Base-by-base conservation (phyloP, 345 rosid genomes). In the Salix koriyanagi region DNA sequence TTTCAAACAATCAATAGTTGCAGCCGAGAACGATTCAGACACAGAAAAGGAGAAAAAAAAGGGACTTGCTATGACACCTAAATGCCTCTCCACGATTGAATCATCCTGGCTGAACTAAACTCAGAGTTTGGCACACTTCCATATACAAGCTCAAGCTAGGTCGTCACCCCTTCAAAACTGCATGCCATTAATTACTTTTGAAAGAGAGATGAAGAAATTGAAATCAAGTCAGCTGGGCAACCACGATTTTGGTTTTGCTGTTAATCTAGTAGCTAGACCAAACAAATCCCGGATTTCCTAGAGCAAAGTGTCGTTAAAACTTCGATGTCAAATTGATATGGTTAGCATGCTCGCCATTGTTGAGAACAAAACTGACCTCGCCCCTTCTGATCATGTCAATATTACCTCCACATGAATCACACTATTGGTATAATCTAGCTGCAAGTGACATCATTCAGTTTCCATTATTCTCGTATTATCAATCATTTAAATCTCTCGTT, bases 391-490 rank as follows among this genome's bases (percentile, higher is more conserved):
- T n/a, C n/a, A n/a, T 23, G 75, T 72, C 75, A 56, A 21, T 46
- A n/a, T 56, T 72, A 56, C 75, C 37, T 72, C 21, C 28, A 2
- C 41, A n/a, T 72, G 66, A 60, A 72, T 72, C 75, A 72, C 36
- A 5, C 30, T 44, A 44, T 1, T 44, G 50, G 50, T 44, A 14
- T 44, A 44, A 10, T 44, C 16, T 13, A 12, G 50, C 50, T 16
- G 50, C 4, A 13, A 13, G 16, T 44, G 50, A 12, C 4, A 44
- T 4, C 2, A 7, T 69, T 14, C 2, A 25, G 44, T 13, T 13
- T 5, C 1, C 26, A 23, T 14, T 23, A n/a, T 23, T 23, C 23
- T 61, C 3, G 26, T 11, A 23, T 62, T 26, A 7, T 25, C 36
- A 11, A 26, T 25, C 23, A 42, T 46, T n/a, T 23, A 26, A 62